Percentiles rank a stretch among this genome's conserved stretches.
Conservation (phyloP, 257 asterid genomes). For the Leonotis leonurus region DNA sequence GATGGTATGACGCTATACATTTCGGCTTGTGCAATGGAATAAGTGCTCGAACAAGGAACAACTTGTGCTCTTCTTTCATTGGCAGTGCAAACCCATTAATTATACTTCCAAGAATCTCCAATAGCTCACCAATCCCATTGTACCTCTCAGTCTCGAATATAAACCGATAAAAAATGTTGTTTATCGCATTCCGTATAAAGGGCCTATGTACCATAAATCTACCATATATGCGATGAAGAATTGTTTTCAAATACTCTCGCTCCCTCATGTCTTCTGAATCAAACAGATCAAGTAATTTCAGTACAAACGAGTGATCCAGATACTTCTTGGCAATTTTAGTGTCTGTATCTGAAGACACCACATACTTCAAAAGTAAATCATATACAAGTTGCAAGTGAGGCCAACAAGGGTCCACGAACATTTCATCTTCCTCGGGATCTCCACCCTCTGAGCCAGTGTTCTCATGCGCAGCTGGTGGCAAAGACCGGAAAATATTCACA, state of each 20-base stretch:
- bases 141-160: constrained; percentile 80
- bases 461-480: constrained; percentile 72
- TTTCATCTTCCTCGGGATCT: constrained; percentile 85
- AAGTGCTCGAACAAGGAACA: constrained; percentile 71
- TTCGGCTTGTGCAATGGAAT: constrained; percentile 84
- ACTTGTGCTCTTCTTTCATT: constrained; percentile 91
- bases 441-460: constrained; percentile 46
- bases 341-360: constrained; percentile 64
- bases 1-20: constrained; percentile 59
- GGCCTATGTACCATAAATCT: constrained; percentile 94
- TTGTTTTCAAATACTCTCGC: constrained; percentile 83
- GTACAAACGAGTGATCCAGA: constrained; percentile 78
- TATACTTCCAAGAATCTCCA: constrained; percentile 89
- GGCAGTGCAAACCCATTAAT: constrained; percentile 87
- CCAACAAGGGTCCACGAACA: constrained; percentile 80
- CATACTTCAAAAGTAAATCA: constrained; percentile 61
- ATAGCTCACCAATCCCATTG: constrained; percentile 64
- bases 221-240: constrained; percentile 86
- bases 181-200: constrained; percentile 74
- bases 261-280: constrained; percentile 86
- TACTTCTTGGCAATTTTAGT: constrained; percentile 71
- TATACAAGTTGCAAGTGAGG: constrained; percentile 78
- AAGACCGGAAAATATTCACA: constrained; percentile 59
- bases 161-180: constrained; percentile 67
- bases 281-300: constrained; percentile 67